These are phyloP conservation scores for Trypanosoma avium DNA, from an alignment of 208 protist genomes.

Conservation along the genomic window DNA sequence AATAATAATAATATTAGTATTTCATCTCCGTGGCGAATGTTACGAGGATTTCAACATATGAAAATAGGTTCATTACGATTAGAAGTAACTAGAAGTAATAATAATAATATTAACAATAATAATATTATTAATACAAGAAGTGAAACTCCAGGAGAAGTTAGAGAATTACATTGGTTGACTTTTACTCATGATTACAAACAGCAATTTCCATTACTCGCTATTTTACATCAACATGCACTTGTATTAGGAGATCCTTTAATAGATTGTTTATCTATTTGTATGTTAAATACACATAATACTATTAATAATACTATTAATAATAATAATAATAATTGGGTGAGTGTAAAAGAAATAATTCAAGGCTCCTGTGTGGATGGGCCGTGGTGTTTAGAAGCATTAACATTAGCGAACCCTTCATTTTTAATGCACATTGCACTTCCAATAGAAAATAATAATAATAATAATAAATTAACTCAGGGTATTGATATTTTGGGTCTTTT, in stretches of 20 bases:
- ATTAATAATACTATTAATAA: too few species aligned
- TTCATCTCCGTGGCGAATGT: conserved; percentile 13
- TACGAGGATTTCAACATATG: conserved; percentile 18
- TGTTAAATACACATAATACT: too few species aligned
- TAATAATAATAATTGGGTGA: too few species aligned
- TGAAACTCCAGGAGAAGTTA: conserved; percentile 17
- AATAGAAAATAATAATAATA: neutral
- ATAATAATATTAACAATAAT: too few species aligned
- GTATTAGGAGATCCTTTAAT: conserved; percentile 26
- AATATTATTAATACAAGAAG: too few species aligned
- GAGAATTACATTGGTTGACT: conserved; percentile 42
- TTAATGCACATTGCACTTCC: conserved; percentile 9
- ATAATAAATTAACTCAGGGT: neutral
- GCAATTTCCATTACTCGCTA: conserved; percentile 38
- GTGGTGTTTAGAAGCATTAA: conserved; percentile 30
- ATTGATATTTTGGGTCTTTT: conserved; percentile 30
- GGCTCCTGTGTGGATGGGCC: conserved; percentile 31
- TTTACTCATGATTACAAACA: conserved; percentile 26
- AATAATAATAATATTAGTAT: neutral
- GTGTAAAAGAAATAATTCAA: neutral
- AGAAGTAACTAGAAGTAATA: neutral
- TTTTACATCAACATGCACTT: conserved; percentile 32
- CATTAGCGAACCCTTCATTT: conserved; percentile 37
- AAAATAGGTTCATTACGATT: conserved; percentile 10
- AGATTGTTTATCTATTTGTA: conserved; percentile 27